Evolutionary conservation across 2,329 filamentous ascomycete species (phyloP), one percentile per base, ranked within the genome.

Genomic region (Apiospora arundinis): DNA sequence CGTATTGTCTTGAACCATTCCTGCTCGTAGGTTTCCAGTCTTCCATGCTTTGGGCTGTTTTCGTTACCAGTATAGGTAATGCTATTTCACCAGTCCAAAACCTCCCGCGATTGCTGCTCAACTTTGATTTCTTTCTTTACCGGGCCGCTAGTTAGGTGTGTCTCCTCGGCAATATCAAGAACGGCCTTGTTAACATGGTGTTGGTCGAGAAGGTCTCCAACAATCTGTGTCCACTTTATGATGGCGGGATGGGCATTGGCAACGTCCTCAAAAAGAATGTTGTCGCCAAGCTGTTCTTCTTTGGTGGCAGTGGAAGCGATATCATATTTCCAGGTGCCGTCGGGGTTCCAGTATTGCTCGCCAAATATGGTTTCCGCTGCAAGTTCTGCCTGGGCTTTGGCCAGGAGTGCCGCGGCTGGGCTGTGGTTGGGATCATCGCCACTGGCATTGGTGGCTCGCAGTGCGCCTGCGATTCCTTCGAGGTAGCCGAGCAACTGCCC

Each of bases 401-500:
- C 78, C 1, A 89, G 77, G 37, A 90, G 76, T 21, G 68, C 68
- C 14, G 76, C 74, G 9, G 81, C 74, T 44, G 78, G 76, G 40
- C 73, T 74, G 45, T 73, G 67, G 2, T 63, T 40, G 56, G 56
- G 21, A 70, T 71, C 66, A 71, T 75, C 45, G 73, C 56, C 70
- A 21, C 56, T 63, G 28, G 18, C 32, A n/a, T 40, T 40, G 2
- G 77, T 78, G n/a, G 78, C 76, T 69, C 76, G 75, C 45, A 88
- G 74, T 12, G 90, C 89, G 18, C 83, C 82, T 0, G 85, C 81
- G 25, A 97, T 82, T 0, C 92, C 94, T 77, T 97, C 93, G 7
- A 98, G 78, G 4, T 93, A 83, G 0, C 96, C 96, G 4, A 97
- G 81, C 16, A 97, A 83, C 74, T 90, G 90, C 0, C 96, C 96